Base-by-base conservation (phyloP, 768 basidiomycete genomes). In the Collybiopsis confluens region DNA sequence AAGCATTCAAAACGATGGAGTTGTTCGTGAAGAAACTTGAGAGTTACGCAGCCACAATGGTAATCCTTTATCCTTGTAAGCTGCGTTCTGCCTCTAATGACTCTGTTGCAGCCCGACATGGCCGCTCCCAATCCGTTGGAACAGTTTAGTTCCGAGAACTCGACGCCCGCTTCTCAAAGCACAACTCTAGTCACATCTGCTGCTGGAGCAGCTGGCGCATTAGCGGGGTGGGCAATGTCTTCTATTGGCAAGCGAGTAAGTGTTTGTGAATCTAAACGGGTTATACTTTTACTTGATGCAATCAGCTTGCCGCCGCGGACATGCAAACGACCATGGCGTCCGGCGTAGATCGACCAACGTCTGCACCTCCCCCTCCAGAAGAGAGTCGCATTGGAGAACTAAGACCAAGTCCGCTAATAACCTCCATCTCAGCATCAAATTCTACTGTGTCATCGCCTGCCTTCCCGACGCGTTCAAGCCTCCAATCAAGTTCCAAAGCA, bases 211-310 rank as follows among this genome's bases (percentile, higher is more conserved):
- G 96, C 95, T 16, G 88, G 90, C 7, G 89, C 86, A 16, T 72
- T 99, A 2, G 95, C 96, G 13, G 92, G 94, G 5, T 98, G 96
- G 96, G 96, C 96, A 1, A 92, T 98, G 40, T 89, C 92, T 3
- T 93, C 90, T 0, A 62, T 98, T 0, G 85, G 89, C 24, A 94
- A 85, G 71, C 90, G 88, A 76, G 90, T 89, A 50, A 27, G 71
- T 52, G 4, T 11, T 43, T 8, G 18, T 4, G 4, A 28, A 8
- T 42, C 26, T 3, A 26, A n/a, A 20, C 23, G 45, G 2, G 27
- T 23, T 20, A 37, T 18, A n/a, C 40, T 9, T 21, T 16, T 26
- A 33, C 24, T 24, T 24, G 37, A 13, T 4, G n/a, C 38, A 54
- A 55, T 40, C 52, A 90, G 89, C 81, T 93, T 45, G 82, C 83